phyloP scores from a whole-genome alignment of 495 filamentous ascomycete species.

The Penicillium antarcticum region DNA sequence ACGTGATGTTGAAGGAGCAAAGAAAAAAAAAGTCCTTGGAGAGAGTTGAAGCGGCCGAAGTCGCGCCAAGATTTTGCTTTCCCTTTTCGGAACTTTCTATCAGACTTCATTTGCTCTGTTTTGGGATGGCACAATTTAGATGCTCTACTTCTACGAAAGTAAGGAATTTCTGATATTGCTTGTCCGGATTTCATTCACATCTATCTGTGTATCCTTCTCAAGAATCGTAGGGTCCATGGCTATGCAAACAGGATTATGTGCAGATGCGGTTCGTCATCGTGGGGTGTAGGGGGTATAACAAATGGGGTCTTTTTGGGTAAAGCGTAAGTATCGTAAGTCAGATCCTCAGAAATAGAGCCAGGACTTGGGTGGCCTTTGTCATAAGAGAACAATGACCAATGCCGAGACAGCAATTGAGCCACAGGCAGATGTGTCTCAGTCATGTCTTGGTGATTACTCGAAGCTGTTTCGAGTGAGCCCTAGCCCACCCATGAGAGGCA shows the following conservation, averaged over 20 bases:
- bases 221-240: constrained; percentile 11
- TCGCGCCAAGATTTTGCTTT: constrained; percentile 23
- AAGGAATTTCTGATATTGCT: neutral
- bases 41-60: constrained; percentile 22
- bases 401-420: neutral
- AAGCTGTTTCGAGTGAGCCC: neutral
- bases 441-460: neutral
- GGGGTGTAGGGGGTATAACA: constrained; percentile 24
- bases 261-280: constrained; percentile 20
- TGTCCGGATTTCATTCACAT: constrained; percentile 16
- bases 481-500: neutral
- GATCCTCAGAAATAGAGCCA: constrained; percentile 7
- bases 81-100: constrained; percentile 24
- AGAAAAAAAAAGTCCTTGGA: neutral
- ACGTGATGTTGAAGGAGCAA: neutral
- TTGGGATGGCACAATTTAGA: too few relatives aligned
- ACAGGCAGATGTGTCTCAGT: neutral
- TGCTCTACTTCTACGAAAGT: too few relatives aligned
- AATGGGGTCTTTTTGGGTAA: constrained; percentile 14
- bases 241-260: constrained; percentile 30
- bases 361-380: neutral
- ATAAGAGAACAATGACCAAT: neutral
- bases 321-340: constrained; percentile 21
- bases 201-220: constrained; percentile 19
- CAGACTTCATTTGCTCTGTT: neutral